A percentile compares a stretch with the other conserved stretches of the same genome.
phyloP scores from a whole-genome alignment of 305 asterid genomes.

The Fraxinus latifolia region DNA sequence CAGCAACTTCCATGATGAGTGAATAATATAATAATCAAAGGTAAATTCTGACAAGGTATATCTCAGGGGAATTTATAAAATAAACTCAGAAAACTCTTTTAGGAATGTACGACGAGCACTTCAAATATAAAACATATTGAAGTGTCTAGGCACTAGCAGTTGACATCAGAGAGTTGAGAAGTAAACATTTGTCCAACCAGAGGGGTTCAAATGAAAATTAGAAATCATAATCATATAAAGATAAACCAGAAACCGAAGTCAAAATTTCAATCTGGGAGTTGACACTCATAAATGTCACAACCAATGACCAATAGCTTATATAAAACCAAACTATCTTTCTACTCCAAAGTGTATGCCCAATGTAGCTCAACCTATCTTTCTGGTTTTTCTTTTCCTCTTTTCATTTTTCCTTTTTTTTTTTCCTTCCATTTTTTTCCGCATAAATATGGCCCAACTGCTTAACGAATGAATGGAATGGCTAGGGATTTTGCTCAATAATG shows the following conservation, averaged over 20 bases:
- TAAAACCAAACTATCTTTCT: not conserved
- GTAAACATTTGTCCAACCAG: not conserved
- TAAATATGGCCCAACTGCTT: not conserved
- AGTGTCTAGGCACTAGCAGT: not conserved
- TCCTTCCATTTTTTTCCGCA: not conserved
- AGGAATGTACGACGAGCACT: not conserved
- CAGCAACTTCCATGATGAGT: not conserved
- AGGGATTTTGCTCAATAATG: not conserved
- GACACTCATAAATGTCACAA: not conserved
- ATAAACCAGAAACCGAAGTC: not conserved
- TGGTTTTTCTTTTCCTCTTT: not conserved
- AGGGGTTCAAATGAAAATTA: not conserved
- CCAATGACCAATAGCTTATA: not conserved
- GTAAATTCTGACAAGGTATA: not conserved
- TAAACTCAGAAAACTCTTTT: not conserved
- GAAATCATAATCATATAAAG: not conserved
- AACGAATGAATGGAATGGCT: not conserved
- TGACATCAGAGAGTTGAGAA: not conserved
- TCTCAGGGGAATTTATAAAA: not conserved
- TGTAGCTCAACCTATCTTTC: not conserved
- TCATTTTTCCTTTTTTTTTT: not conserved
- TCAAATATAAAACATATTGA: not conserved
- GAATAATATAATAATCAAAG: not conserved
- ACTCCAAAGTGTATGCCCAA: not conserved
- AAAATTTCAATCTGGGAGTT: too few relatives aligned